Evolutionary conservation across 164 flowering plant genomes (phyloP), one percentile per base, ranked within the genome.

Genomic region (Malania oleifera): DNA sequence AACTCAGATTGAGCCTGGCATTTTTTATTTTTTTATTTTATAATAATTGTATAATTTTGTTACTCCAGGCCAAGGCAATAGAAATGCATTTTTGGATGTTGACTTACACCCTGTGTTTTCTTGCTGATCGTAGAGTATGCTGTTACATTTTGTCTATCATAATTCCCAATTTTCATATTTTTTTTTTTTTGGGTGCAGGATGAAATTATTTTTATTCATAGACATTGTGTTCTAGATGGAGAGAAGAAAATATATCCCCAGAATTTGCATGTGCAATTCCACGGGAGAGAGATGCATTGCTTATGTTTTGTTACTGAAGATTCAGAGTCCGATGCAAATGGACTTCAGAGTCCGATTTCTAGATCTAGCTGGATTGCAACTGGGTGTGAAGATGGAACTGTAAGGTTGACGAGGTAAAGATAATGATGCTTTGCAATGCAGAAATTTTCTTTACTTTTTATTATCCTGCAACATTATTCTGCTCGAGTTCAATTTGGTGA

Each of bases 381-480:
- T 40, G 99, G 99, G 9, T 83, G 93, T 80, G 99, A 95, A 78
- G 97, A 91, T 82, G 97, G 99, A 67, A 82, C 95, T 61, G 93
- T 95, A 51, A 76, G 97, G 71, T 73, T 95, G 80, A 88, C 93
- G 19, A 81, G 96, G 99, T 91, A 79, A 25, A 59, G 58, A 0
- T 13, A 15, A 34, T 44, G 40, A 31, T 19, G 25, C 12, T 27
- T n/a, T 15, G 7, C 12, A n/a, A 13, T 6, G 25, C 26, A 54
- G 17, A 19, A 35, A 38, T 27, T 19, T 43, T 17, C 13, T 58
- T 28, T 15, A 17, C 10, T 44, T 47, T 20, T 19, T 39, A 1
- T 40, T 39, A 17, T n/a, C 8, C 40, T 40, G 34, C 38, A 27
- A 23, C 39, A 29, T 19, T 37, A 45, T n/a, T n/a, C n/a, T n/a